Evolutionary conservation across 768 basidiomycete species (phyloP), one percentile per base, ranked within the genome.

Genomic region (Russula emetica): DNA sequence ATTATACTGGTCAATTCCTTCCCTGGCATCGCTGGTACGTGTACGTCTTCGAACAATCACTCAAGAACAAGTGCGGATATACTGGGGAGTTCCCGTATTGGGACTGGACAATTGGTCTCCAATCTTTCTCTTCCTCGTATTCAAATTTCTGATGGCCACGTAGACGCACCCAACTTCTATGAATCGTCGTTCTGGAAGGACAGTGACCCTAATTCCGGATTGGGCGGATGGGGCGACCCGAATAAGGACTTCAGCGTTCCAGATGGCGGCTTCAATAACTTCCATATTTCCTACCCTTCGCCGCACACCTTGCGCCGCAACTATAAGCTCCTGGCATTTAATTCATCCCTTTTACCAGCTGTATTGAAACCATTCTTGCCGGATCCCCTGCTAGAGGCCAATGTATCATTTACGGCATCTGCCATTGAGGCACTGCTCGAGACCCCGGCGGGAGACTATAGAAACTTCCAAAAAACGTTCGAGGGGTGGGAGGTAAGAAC

Each of bases 231-330:
- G 69, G 72, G 72, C 13, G 54, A 67, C 47, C 69, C 69, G 5
- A 47, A 60, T 6, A 55, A 65, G 14, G 70, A 73, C 55, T 58
- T 66, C 60, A 65, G 61, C 36, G 70, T 73, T 5, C 61, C 67
- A 13, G 68, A 71, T 55, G 76, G 75, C 49, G 75, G 67, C 11
- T 74, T 75, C 66, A 68, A 65, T n/a, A 56, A 63, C 34, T 61
- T 73, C 55, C 62, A 66, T 24, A 60, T 74, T 16, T 69, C 75
- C 8, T 77, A 77, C 55, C 76, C 76, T n/a, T 66, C 65, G 22
- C 70, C 72, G 40, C 75, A 77, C 66, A 68, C 56, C 30, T 26
- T 76, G 32, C 73, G 76, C 30, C 70, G 76, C 13, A 74, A 73
- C 53, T 77, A 70, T 69, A 73, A 72, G 0, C 71, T 74, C 10